Conservation (phyloP, 176 grass and related monocot genomes). For the Juncus inflexus region DNA sequence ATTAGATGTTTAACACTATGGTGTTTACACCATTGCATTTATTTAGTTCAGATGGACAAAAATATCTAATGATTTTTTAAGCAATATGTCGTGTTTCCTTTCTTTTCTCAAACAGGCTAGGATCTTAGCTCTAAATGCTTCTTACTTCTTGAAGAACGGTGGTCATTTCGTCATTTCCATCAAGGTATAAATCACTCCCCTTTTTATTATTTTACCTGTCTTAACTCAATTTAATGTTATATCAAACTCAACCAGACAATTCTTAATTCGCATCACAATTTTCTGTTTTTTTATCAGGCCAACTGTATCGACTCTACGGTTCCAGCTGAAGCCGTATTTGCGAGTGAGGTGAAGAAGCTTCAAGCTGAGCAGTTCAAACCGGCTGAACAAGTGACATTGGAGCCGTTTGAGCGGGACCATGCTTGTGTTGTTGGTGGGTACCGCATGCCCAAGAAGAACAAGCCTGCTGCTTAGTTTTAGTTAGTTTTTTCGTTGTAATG, state of each 20-base stretch:
- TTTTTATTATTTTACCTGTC: background rate
- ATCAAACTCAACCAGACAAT: background rate
- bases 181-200: slow-evolving; percentile 42
- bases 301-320: slow-evolving; percentile 86
- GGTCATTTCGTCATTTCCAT: slow-evolving; percentile 94
- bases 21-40: background rate
- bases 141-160: slow-evolving; percentile 85
- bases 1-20: background rate
- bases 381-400: slow-evolving; percentile 68
- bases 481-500: too few relatives aligned
- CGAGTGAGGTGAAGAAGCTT: slow-evolving; percentile 75
- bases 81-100: background rate
- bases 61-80: background rate
- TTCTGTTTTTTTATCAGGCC: slow-evolving; percentile 28
- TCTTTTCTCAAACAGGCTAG: slow-evolving; percentile 56
- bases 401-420: slow-evolving; percentile 72
- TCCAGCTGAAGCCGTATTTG: slow-evolving; percentile 64
- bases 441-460: slow-evolving; percentile 78
- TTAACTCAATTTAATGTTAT: too few relatives aligned
- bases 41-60: background rate
- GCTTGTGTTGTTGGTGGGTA: slow-evolving; percentile 73
- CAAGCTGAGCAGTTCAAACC: slow-evolving; percentile 89
- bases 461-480: slow-evolving; percentile 18
- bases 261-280: background rate
- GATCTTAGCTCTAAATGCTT: slow-evolving; percentile 79